Evolutionary conservation across 2,329 filamentous ascomycete genomes (phyloP).

Genomic region (Shiraia sp.): DNA sequence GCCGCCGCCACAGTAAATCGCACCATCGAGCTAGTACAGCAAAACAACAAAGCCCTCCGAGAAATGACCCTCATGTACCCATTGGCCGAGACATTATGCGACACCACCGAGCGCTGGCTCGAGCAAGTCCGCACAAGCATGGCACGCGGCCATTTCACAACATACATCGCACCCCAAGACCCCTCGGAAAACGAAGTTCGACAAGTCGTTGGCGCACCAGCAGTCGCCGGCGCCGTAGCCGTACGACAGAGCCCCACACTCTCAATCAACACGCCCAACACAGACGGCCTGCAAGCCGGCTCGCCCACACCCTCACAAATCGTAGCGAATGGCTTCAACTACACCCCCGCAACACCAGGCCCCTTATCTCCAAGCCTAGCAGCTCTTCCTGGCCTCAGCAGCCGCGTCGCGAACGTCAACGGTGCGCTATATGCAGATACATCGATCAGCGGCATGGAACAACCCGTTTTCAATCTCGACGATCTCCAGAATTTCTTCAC

Average conservation of each 20-base stretch:
- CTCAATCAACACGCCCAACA: conserved; percentile 18
- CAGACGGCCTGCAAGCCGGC: conserved; percentile 11
- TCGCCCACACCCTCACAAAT: conserved; percentile 15
- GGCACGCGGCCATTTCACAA: conserved; percentile 27
- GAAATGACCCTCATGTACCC: conserved; percentile 40
- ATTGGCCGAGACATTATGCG: conserved; percentile 33
- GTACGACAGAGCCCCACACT: conserved; percentile 12
- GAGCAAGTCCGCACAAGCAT: conserved; percentile 36
- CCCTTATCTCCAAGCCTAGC: conserved; percentile 4
- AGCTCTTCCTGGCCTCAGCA: conserved; percentile 12
- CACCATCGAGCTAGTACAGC: conserved; percentile 34
- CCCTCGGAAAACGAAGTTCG: conserved; percentile 30
- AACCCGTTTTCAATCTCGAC: conserved; percentile 36
- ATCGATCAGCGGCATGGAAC: conserved; percentile 19
- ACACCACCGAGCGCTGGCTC: conserved; percentile 37
- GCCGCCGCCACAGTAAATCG: conserved; percentile 28
- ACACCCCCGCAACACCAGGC: background rate
- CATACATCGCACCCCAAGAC: conserved; percentile 36
- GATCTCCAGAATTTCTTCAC: conserved; percentile 40
- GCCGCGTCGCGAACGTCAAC: conserved; percentile 14
- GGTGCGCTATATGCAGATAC: conserved; percentile 13
- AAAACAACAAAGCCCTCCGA: conserved; percentile 35
- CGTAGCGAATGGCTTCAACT: conserved; percentile 8
- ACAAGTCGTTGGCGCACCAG: conserved; percentile 24
- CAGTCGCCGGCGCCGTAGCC: conserved; percentile 7